A percentile compares a stretch with the other conserved stretches of the same genome.
phyloP scores from a whole-genome alignment of 495 filamentous ascomycete species.

The Aspergillus sclerotiicarbonarius region DNA sequence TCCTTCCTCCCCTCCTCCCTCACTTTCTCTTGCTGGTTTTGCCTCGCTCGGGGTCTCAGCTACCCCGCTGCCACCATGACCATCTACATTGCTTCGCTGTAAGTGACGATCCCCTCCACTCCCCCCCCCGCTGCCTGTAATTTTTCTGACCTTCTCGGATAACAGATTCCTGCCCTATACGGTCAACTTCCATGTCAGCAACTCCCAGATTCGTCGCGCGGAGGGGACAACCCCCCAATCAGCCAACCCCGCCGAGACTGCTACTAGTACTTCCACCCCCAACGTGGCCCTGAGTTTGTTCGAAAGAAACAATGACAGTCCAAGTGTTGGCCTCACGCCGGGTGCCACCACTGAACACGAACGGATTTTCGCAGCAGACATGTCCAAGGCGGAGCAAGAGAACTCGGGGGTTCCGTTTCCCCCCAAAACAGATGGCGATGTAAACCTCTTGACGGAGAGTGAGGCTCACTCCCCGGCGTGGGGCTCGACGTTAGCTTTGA shows the following conservation, averaged over 20 bases:
- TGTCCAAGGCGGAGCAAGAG: slow-evolving; percentile 33
- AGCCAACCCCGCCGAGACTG: slow-evolving; percentile 28
- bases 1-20: slow-evolving; percentile 7
- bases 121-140: slow-evolving; percentile 10
- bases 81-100: slow-evolving; percentile 82
- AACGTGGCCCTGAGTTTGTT: slow-evolving; percentile 41
- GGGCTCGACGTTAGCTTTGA: slow-evolving; percentile 60
- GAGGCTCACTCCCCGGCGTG: slow-evolving; percentile 55
- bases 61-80: slow-evolving; percentile 59
- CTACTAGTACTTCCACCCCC: slow-evolving; percentile 36
- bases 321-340: slow-evolving; percentile 44
- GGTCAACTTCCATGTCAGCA: slow-evolving; percentile 63
- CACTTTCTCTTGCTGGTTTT: slow-evolving; percentile 24
- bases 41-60: slow-evolving; percentile 19
- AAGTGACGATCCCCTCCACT: slow-evolving; percentile 37
- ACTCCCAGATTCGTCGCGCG: slow-evolving; percentile 26
- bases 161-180: slow-evolving; percentile 86
- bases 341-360: slow-evolving; percentile 60
- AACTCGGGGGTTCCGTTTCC: slow-evolving; percentile 36
- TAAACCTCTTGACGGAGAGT: slow-evolving; percentile 36
- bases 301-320: slow-evolving; percentile 41
- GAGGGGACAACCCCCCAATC: slow-evolving; percentile 27
- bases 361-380: slow-evolving; percentile 52
- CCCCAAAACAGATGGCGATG: slow-evolving; percentile 14
- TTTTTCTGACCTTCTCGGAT: not conserved